phyloP scores from a whole-genome alignment of 345 rosid genomes.

The Populus pruinosa region DNA sequence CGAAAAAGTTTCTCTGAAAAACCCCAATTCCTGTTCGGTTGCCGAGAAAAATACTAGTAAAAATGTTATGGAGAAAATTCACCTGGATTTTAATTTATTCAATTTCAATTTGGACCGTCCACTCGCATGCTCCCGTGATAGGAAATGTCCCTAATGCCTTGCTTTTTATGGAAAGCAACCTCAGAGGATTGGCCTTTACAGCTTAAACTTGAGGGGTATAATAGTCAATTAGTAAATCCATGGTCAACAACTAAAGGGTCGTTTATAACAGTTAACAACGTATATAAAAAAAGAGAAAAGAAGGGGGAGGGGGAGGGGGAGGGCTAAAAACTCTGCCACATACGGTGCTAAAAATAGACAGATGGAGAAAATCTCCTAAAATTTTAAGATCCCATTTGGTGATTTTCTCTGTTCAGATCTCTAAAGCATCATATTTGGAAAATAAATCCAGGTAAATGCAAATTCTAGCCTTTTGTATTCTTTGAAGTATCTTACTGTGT shows the following conservation, averaged over 20 bases:
- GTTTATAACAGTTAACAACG: neutral
- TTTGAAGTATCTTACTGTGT: neutral
- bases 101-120: neutral
- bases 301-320: neutral
- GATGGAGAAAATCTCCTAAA: neutral
- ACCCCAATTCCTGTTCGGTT: neutral
- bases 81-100: neutral
- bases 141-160: neutral
- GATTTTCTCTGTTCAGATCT: neutral
- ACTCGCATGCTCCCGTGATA: neutral
- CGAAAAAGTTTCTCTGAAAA: neutral
- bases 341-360: neutral
- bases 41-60: neutral
- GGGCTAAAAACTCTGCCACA: neutral
- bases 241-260: neutral
- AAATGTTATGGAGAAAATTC: too few relatives aligned
- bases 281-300: neutral
- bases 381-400: neutral
- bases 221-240: neutral
- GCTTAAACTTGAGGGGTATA: neutral
- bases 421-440: neutral
- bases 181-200: neutral
- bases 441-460: neutral
- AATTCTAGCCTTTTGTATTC: neutral
- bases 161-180: neutral